phyloP scores from a whole-genome alignment of 83 land plant genomes.

The Picea mariana region DNA sequence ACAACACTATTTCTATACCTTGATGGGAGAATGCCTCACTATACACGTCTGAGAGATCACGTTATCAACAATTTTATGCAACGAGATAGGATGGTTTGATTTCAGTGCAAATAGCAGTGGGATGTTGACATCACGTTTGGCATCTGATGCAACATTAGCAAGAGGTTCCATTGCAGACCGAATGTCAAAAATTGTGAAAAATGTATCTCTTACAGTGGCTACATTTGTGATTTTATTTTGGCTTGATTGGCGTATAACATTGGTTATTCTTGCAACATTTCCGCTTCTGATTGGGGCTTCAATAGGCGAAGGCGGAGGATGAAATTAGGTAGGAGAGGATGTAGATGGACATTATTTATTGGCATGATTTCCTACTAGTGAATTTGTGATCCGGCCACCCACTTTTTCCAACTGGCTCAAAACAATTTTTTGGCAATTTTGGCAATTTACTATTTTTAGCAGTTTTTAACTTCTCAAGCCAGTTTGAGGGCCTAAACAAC shows the following conservation, averaged over 20 bases:
- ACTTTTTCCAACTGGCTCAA: background rate
- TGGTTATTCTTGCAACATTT: constrained; percentile 47
- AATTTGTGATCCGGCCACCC: too few relatives aligned
- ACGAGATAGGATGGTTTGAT: constrained; percentile 78
- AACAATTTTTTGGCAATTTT: background rate
- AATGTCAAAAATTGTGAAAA: constrained; percentile 51
- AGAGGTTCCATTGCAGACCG: constrained; percentile 63
- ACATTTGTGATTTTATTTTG: constrained; percentile 50
- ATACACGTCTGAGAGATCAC: constrained; percentile 42
- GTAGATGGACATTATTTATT: too few relatives aligned
- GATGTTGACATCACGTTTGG: constrained; percentile 46
- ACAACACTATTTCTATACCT: constrained; percentile 52
- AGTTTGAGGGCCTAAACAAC: too few relatives aligned
- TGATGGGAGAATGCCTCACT: constrained; percentile 65
- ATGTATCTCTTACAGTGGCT: constrained; percentile 43
- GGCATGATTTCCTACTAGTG: too few relatives aligned
- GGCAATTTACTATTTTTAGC: too few relatives aligned
- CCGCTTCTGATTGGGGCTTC: constrained; percentile 50
- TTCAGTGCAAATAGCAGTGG: constrained; percentile 46
- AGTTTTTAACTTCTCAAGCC: too few relatives aligned
- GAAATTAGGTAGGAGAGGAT: constrained; percentile 9
- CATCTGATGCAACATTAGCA: constrained; percentile 44
- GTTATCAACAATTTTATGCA: constrained; percentile 58
- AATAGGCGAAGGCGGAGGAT: constrained; percentile 18
- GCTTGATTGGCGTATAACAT: constrained; percentile 53